Conservation (phyloP, 805 yeast genomes). For the Ogataea populi-albae region DNA sequence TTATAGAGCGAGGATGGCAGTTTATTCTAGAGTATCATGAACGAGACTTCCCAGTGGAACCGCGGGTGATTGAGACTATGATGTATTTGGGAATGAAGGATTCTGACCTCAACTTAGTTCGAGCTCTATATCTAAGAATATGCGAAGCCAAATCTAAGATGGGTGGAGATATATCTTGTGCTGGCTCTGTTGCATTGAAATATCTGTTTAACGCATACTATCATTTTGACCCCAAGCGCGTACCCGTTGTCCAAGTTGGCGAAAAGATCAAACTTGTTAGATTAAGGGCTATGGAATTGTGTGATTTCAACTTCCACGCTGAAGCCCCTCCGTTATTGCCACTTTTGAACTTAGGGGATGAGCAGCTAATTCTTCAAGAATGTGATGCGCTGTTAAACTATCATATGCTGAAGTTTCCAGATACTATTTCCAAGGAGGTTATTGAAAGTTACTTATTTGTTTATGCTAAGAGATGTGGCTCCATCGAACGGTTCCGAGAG, state of each 20-base stretch:
- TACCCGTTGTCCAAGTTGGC: constrained; percentile 34
- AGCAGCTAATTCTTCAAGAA: constrained; percentile 58
- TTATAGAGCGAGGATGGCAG: constrained; percentile 68
- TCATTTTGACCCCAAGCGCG: constrained; percentile 22
- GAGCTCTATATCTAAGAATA: constrained; percentile 55
- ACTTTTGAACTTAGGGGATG: constrained; percentile 32
- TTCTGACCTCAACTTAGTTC: constrained; percentile 69
- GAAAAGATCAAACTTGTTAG: constrained; percentile 43
- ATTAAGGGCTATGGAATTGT: constrained; percentile 31
- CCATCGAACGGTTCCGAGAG: constrained; percentile 34
- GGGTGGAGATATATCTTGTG: constrained; percentile 16
- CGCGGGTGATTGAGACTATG: constrained; percentile 60
- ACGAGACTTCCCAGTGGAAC: constrained; percentile 30
- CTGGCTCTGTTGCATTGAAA: constrained; percentile 26
- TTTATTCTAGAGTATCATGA: constrained; percentile 64
- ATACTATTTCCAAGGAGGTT: constrained; percentile 39
- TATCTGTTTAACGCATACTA: constrained; percentile 45
- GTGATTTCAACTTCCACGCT: constrained; percentile 30
- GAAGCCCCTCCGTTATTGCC: constrained; percentile 73
- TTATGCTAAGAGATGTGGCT: constrained; percentile 34
- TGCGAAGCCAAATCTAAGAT: constrained; percentile 24
- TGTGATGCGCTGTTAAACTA: constrained; percentile 73
- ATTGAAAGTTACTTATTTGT: constrained; percentile 54
- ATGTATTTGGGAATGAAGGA: constrained; percentile 74
- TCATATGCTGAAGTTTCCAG: constrained; percentile 43